Base-by-base conservation (phyloP, 2,329 filamentous ascomycete genomes). In the Monosporascus sp. region DNA sequence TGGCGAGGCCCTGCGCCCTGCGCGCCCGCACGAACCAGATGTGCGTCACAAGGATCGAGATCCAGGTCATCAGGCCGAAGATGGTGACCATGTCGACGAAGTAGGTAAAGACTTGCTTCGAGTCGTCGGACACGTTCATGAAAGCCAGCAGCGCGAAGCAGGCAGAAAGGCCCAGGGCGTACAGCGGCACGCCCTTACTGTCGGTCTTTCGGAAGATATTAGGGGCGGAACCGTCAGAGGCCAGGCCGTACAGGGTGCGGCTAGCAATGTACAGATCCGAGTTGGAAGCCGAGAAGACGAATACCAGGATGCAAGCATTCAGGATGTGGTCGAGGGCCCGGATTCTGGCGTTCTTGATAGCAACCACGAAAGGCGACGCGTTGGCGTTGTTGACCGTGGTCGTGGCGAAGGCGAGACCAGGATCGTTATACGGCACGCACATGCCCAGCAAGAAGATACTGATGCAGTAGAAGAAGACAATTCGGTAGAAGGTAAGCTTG, bases 401-500 rank as follows among this genome's bases (percentile, higher is more conserved):
- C 27, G 27, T 81, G 61, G 84, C 83, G 58, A 86, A 85, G 22
- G 74, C 70, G 5, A 90, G 82, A 0, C 81, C 69, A 0, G 58
- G 0, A 39, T 80, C 81, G 75, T 92, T 73, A 76, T 88, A 92
- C 1, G 87, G 87, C 4, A 93, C 86, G 50, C 87, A 77, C 79
- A 90, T 89, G 64, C 88, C 88, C 51, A 93, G 75, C 50, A 92
- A 77, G 50, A 93, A 78, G 37, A 91, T 86, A 22, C 81, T 85
- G 54, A 90, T 70, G 62, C 85, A 78, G 76, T 93, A 93, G 77
- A 93, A 93, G 74, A 92, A 75, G 60, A 90, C 72, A 67, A 93
- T 92, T 54, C 89, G 88, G 75, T 82, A 92, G 71, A 92, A 92
- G 60, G 88, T 91, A 49, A 90, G 78, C 67, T 85, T 87, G 76